Evolutionary conservation across 2,329 filamentous ascomycete species (phyloP), one percentile per base, ranked within the genome.

Genomic region (Fusarium luffae): DNA sequence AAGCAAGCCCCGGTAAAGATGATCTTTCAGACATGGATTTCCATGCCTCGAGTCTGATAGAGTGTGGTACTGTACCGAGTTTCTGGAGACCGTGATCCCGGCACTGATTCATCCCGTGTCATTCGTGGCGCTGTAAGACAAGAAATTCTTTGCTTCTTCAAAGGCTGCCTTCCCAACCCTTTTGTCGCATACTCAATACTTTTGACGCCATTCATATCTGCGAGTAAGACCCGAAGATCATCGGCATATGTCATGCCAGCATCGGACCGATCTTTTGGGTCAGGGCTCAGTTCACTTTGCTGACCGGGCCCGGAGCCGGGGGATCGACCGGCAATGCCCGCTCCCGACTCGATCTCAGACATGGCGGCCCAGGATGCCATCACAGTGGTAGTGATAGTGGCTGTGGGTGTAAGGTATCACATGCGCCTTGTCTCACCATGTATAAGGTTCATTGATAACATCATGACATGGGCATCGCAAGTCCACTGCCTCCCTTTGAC

Each of bases 61-160:
- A 67, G 37, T 46, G 52, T 66, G 46, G 34, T 47, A 47, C 57
- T 49, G 51, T 68, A 59, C 67, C 67, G 54, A 68, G 50, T 23
- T 56, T 62, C 49, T 43, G 58, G 71, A 54, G 51, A 59, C 63
- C 61, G 55, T 34, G 49, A 63, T 40, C 63, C 66, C 37, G 23
- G 58, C 19, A 27, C 34, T 47, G 32, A 49, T 27, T 37, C 25
- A 46, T 51, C 42, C 47, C 57, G 49, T 60, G 56, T 51, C 21
- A 49, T 49, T 28, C 34, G 54, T 34, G 54, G 34, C 59, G 63
- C 23, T 44, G 57, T 59, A 72, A 74, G 61, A 70, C 64, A 70
- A 48, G 37, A 46, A 59, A 46, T 27, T 47, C 46, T 51, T 63
- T 46, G 42, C 56, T 59, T 47, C 18, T 28, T 25, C 50, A 32